These are phyloP conservation scores for Euclidium syriacum DNA, from an alignment of 345 rosid genomes.

Conservation along the genomic window DNA sequence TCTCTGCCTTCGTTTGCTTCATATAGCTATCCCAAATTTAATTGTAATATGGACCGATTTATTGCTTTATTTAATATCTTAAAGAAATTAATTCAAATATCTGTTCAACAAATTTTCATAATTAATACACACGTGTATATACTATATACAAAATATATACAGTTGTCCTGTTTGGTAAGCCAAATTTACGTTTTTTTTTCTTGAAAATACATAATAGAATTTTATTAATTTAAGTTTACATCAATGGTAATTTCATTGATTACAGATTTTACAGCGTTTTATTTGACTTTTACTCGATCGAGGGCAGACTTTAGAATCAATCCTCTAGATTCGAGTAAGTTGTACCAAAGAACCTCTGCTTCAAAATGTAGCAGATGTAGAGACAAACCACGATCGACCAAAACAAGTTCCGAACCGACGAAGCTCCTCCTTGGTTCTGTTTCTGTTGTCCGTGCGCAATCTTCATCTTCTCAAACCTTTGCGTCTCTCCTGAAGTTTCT, in stretches of 20 bases:
- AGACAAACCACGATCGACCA: constrained; percentile 27
- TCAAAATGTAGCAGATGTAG: constrained; percentile 28
- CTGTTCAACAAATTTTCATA: constrained; percentile 17
- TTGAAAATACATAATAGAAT: not conserved
- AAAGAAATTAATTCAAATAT: constrained; percentile 14
- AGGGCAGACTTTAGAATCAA: not conserved
- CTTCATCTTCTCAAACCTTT: constrained; percentile 21
- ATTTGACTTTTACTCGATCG: not conserved
- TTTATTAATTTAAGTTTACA: constrained; percentile 14
- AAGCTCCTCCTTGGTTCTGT: constrained; percentile 14
- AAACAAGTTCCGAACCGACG: constrained; percentile 22
- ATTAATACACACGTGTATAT: constrained; percentile 16
- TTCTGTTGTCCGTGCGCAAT: not conserved
- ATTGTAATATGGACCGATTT: constrained; percentile 33
- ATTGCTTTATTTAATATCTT: constrained; percentile 28
- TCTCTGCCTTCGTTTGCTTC: constrained; percentile 22
- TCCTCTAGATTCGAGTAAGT: not conserved
- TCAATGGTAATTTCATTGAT: constrained; percentile 1
- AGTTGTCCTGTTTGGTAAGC: not conserved
- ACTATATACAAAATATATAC: not conserved
- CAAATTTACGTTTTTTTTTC: not conserved
- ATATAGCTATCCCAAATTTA: constrained; percentile 23
- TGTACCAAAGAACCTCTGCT: constrained; percentile 28
- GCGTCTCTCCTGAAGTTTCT: constrained; percentile 21
- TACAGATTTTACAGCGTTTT: constrained; percentile 9